phyloP scores from a whole-genome alignment of 1,284 basidiomycete genomes.

The Leccinum brunneo-olivaceum region DNA sequence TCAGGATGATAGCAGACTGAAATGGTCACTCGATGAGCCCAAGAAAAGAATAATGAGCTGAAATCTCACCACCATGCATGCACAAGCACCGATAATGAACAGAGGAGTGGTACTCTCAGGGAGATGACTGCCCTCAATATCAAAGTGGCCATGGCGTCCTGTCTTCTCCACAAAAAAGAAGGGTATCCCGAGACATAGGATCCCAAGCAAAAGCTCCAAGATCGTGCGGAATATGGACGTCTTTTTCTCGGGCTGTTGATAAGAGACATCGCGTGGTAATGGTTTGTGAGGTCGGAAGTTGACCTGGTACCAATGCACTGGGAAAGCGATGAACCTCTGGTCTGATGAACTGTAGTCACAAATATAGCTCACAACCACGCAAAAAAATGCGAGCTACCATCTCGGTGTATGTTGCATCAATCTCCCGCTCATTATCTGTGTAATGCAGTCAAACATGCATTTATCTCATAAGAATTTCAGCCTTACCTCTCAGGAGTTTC shows the following conservation, averaged over 20 bases:
- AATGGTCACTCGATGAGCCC: slow-evolving; percentile 6
- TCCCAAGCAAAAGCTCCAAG: slow-evolving; percentile 51
- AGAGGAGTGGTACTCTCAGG: slow-evolving; percentile 46
- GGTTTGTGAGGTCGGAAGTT: slow-evolving; percentile 59
- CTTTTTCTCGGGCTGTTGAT: slow-evolving; percentile 26
- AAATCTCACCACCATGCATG: slow-evolving; percentile 59
- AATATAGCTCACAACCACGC: slow-evolving; percentile 47
- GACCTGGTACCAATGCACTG: slow-evolving; percentile 67
- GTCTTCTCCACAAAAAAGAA: slow-evolving; percentile 58
- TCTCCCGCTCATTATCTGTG: slow-evolving; percentile 31
- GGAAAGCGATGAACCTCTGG: slow-evolving; percentile 2
- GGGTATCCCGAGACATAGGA: slow-evolving; percentile 66
- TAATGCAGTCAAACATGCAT: slow-evolving; percentile 3
- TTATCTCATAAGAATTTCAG: slow-evolving; percentile 7
- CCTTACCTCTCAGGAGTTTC: slow-evolving; percentile 49
- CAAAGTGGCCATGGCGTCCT: slow-evolving; percentile 38
- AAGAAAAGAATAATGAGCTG: slow-evolving; percentile 1
- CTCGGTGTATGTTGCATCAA: slow-evolving; percentile 54
- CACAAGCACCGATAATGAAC: slow-evolving; percentile 56
- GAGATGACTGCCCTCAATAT: slow-evolving; percentile 49
- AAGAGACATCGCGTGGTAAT: slow-evolving; percentile 45
- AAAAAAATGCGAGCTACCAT: slow-evolving; percentile 62
- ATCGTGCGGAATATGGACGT: slow-evolving; percentile 43
- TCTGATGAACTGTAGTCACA: not conserved
- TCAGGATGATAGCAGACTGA: slow-evolving; percentile 69